Conservation (phyloP, 495 filamentous ascomycete species). For the Massariosphaeria phaeospora region DNA sequence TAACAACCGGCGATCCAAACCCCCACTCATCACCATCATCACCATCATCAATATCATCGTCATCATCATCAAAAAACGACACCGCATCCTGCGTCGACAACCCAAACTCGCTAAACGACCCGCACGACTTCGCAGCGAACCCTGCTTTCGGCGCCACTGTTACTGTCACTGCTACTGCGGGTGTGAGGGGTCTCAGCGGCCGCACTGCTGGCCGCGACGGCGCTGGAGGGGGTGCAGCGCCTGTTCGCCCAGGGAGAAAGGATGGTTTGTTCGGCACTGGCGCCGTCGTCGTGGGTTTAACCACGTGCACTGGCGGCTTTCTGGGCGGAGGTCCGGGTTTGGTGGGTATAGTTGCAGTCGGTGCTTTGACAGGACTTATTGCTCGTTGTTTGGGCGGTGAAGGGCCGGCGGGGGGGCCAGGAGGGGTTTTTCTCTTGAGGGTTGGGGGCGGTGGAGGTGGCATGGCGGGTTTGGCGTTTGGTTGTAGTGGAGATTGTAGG, state of each 20-base stretch:
- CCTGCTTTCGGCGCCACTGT: not conserved
- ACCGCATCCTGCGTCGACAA: slow-evolving; percentile 29
- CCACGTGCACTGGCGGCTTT: not conserved
- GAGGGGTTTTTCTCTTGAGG: not conserved
- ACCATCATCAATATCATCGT: slow-evolving; percentile 6
- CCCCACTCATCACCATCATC: not conserved
- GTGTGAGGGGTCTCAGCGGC: too few species aligned
- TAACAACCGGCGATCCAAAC: not conserved
- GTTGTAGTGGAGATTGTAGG: too few species aligned
- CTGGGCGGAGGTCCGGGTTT: not conserved
- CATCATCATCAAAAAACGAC: slow-evolving; percentile 22
- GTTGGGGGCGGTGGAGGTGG: not conserved
- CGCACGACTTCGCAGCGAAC: not conserved
- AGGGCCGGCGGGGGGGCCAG: not conserved
- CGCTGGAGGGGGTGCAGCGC: too few species aligned
- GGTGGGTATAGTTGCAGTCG: too few species aligned
- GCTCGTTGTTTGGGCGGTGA: not conserved
- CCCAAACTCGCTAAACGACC: slow-evolving; percentile 27
- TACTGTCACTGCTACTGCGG: too few species aligned
- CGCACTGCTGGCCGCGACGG: too few species aligned
- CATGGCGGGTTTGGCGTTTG: too few species aligned
- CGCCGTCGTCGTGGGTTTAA: too few species aligned
- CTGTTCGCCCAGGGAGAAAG: too few species aligned
- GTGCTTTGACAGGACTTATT: too few species aligned
- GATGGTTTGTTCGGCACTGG: too few species aligned